phyloP scores from a whole-genome alignment of 2,329 filamentous ascomycete species.

The Ceratocystis destructans region DNA sequence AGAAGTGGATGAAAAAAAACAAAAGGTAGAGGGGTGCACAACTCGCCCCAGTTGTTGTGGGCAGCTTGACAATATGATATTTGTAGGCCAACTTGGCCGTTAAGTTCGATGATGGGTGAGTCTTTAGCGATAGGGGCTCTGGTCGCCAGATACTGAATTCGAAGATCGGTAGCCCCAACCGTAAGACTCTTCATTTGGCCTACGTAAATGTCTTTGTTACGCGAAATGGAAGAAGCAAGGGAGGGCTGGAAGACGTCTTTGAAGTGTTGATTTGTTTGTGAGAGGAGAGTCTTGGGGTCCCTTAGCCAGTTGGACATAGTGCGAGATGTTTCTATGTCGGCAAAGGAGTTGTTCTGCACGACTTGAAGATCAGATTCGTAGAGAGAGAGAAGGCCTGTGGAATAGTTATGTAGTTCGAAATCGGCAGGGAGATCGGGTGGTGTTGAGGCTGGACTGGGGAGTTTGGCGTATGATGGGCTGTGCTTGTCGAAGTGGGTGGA shows the following conservation, averaged over 20 bases:
- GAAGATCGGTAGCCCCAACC: constrained; percentile 39
- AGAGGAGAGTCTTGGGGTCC: constrained; percentile 53
- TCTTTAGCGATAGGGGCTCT: constrained; percentile 41
- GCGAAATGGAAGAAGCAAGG: constrained; percentile 32
- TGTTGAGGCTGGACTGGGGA: constrained; percentile 64
- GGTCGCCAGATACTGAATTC: constrained; percentile 54
- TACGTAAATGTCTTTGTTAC: constrained; percentile 34
- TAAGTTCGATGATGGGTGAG: constrained; percentile 54
- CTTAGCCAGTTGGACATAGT: constrained; percentile 66
- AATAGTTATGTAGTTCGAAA: constrained; percentile 54
- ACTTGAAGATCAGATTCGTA: constrained; percentile 46
- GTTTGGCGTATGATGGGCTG: constrained; percentile 48
- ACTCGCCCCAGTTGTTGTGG: constrained; percentile 53
- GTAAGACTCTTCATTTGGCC: constrained; percentile 36
- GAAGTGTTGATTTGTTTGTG: constrained; percentile 51
- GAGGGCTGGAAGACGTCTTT: constrained; percentile 54
- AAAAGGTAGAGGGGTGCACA: constrained; percentile 54
- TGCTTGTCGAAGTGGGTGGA: constrained; percentile 53
- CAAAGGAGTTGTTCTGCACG: constrained; percentile 62
- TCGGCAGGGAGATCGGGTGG: constrained; percentile 52
- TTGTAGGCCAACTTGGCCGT: constrained; percentile 61
- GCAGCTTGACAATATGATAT: constrained; percentile 55
- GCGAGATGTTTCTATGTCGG: constrained; percentile 59
- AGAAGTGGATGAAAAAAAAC: constrained; percentile 80
- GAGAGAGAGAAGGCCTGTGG: constrained; percentile 58